Conservation (phyloP, 164 flowering plant genomes). For the Sextonia rubra region DNA sequence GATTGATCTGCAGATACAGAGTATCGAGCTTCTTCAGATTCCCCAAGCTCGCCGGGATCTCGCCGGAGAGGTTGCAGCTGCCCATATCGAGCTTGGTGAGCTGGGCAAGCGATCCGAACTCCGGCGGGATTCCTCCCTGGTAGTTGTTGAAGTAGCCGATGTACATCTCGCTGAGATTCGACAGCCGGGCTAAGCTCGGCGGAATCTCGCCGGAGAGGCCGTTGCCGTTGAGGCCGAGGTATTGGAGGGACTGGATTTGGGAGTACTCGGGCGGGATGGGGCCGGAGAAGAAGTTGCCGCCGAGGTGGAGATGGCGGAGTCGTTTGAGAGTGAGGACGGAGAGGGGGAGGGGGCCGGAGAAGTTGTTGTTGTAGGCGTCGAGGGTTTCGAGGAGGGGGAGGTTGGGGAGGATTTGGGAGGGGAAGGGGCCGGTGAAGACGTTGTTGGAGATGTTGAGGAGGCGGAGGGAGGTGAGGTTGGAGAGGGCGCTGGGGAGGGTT, state of each 20-base stretch:
- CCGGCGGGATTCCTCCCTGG: constrained; percentile 56
- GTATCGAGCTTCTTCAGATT: constrained; percentile 44
- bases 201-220: constrained; percentile 52
- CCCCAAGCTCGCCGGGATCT: constrained; percentile 59
- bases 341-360: constrained; percentile 56
- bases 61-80: constrained; percentile 58
- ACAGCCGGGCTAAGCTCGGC: constrained; percentile 34
- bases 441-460: constrained; percentile 64
- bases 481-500: constrained; percentile 49
- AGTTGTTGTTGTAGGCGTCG: constrained; percentile 65
- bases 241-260: constrained; percentile 50
- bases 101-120: constrained; percentile 44
- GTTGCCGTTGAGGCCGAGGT: constrained; percentile 56
- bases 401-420: constrained; percentile 25
- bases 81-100: constrained; percentile 54
- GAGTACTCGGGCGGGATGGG: constrained; percentile 53
- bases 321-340: constrained; percentile 33
- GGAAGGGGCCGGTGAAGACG: constrained; percentile 40
- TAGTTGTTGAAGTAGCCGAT: constrained; percentile 44
- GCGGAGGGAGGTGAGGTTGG: constrained; percentile 42
- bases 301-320: constrained; percentile 46
- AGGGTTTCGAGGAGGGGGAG: constrained; percentile 49
- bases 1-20: constrained; percentile 65
- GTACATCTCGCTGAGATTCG: constrained; percentile 32
- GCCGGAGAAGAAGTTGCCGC: constrained; percentile 77